Percentiles rank a stretch among this genome's conserved stretches.
phyloP scores from a whole-genome alignment of 2,329 filamentous ascomycete species.

The Monilinia fructigena region DNA sequence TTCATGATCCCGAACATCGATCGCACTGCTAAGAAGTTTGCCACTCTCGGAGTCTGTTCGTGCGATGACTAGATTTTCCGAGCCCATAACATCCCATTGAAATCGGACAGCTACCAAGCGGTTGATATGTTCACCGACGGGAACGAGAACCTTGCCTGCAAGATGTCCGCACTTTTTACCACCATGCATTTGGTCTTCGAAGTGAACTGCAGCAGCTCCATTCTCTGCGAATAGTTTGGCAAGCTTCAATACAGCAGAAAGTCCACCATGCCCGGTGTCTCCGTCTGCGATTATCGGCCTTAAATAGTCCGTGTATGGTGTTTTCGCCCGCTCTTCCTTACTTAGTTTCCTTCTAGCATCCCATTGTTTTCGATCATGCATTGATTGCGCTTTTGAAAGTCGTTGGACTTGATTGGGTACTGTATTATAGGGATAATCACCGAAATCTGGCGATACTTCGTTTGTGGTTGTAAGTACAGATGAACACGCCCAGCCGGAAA shows the following conservation, averaged over 20 bases:
- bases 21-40: constrained; percentile 81
- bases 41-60: constrained; percentile 95
- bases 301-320: constrained; percentile 87
- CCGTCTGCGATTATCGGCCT: constrained; percentile 95
- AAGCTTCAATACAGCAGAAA: constrained; percentile 90
- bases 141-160: constrained; percentile 93
- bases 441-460: constrained; percentile 96
- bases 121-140: constrained; percentile 94
- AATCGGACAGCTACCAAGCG: constrained; percentile 87
- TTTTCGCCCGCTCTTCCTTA: constrained; percentile 67
- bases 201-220: constrained; percentile 92
- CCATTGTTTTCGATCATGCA: constrained; percentile 97
- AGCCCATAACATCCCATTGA: constrained; percentile 98
- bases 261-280: constrained; percentile 90
- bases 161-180: constrained; percentile 98
- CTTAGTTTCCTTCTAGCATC: constrained; percentile 78
- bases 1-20: constrained; percentile 94
- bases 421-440: constrained; percentile 98
- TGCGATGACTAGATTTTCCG: constrained; percentile 90
- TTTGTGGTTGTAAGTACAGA: constrained; percentile 90
- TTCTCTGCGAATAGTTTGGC: constrained; percentile 98
- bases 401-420: constrained; percentile 97
- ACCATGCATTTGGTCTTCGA: constrained; percentile 95
- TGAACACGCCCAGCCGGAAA: constrained; percentile 97
- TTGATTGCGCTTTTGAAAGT: constrained; percentile 91